These are phyloP conservation scores for Pseudogymnoascus sp. DNA, from an alignment of 2,329 filamentous ascomycete species.

Conservation along the genomic window DNA sequence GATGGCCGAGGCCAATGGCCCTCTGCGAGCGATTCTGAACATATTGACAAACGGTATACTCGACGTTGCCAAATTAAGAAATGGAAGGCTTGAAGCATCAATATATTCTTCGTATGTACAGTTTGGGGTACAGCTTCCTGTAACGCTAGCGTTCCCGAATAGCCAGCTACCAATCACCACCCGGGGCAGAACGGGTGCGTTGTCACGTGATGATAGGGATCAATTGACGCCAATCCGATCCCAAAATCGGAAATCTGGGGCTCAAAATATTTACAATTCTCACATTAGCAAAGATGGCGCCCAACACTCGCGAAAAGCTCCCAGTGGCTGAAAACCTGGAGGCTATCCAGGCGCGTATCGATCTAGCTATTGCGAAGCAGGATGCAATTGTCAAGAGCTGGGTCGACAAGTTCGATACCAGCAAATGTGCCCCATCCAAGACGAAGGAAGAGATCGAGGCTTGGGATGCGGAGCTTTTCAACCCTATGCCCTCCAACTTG, in stretches of 20 bases:
- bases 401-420: slow-evolving; percentile 17
- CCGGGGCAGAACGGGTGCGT: not conserved
- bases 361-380: slow-evolving; percentile 28
- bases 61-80: slow-evolving; percentile 25
- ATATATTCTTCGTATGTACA: slow-evolving; percentile 11
- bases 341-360: slow-evolving; percentile 29
- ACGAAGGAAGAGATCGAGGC: slow-evolving; percentile 31
- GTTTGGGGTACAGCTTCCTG: slow-evolving; percentile 10
- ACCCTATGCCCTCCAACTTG: slow-evolving; percentile 25
- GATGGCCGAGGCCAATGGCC: slow-evolving; percentile 73
- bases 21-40: slow-evolving; percentile 82
- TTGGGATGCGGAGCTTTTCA: slow-evolving; percentile 29
- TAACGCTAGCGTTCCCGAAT: slow-evolving; percentile 6
- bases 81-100: slow-evolving; percentile 10
- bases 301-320: not conserved
- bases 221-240: not conserved
- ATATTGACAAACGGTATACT: slow-evolving; percentile 47
- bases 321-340: slow-evolving; percentile 22
- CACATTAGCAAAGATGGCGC: not conserved
- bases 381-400: slow-evolving; percentile 30
- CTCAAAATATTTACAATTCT: slow-evolving; percentile 6
- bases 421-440: slow-evolving; percentile 19
- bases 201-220: slow-evolving; percentile 7
- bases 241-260: not conserved
- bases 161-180: not conserved